Base-by-base conservation (phyloP, 2,329 filamentous ascomycete genomes). In the Pseudonectria buxi region DNA sequence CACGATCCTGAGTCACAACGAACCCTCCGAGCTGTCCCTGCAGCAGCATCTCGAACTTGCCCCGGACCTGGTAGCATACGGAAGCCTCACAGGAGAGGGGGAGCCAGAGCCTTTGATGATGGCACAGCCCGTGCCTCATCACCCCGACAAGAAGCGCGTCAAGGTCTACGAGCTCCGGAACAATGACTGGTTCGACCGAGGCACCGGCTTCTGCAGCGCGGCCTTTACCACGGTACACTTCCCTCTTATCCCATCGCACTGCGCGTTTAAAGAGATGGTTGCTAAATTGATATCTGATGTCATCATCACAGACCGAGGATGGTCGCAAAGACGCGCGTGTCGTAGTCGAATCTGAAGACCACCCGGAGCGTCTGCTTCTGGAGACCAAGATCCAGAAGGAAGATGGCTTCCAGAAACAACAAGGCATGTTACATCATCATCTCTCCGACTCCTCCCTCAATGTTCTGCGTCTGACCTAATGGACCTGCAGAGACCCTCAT, bases 91-190 rank as follows among this genome's bases (percentile, higher is more conserved):
- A 50, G 46, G 49, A 51, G 72, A 76, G 63, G 68, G 64, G 64
- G 73, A 73, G 58, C 59, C 67, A 63, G 72, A 77, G 65, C 71
- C 72, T 62, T 69, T 71, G 76, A 80, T 78, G 71, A 82, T 82
- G 78, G 78, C 78, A 76, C 77, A 81, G 69, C 65, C 69, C 53
- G 76, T 80, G 76, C 76, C 76, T 76, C 76, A 78, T 75, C 74
- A 72, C 67, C 66, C 71, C 62, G 76, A 81, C 56, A 78, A 72
- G 66, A 79, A 76, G 63, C 76, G 92, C 73, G 92, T 96, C 65
- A 98, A 98, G 73, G 92, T 98, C 60, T 98, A 98, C 65, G 92
- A 96, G 71, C 76, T 98, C 55, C 87, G 86, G 63, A 88, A 95
- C 67, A 95, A 94, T 74, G 92, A 96, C 78, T 98, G 92, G 92